Evolutionary conservation across 1,284 basidiomycete species (phyloP).

Genomic region (Cryptococcus sp.): DNA sequence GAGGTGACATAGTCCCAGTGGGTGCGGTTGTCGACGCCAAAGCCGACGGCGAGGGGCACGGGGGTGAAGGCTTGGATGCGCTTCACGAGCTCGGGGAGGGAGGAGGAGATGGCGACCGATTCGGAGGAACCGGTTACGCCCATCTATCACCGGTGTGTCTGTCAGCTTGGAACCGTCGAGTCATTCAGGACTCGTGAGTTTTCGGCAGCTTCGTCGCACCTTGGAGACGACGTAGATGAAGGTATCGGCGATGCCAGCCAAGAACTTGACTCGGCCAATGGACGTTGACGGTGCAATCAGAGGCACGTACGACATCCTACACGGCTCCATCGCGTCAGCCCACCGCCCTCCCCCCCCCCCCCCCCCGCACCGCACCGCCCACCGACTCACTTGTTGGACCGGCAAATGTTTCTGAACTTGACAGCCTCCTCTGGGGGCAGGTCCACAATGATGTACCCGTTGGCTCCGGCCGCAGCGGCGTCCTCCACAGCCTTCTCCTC

Average conservation of each 20-base stretch:
- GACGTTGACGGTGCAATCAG: conserved; percentile 93
- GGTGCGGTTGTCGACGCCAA: conserved; percentile 87
- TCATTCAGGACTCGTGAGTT: background rate
- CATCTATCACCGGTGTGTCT: conserved; percentile 61
- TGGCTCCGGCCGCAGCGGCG: conserved; percentile 82
- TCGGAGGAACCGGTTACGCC: conserved; percentile 92
- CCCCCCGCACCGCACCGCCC: conserved; percentile 1
- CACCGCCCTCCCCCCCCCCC: background rate
- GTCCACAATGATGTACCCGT: conserved; percentile 97
- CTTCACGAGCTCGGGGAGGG: conserved; percentile 72
- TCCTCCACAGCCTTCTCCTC: conserved; percentile 90
- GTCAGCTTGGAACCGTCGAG: background rate
- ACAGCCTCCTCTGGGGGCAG: conserved; percentile 95
- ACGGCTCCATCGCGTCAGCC: background rate
- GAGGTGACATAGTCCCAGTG: conserved; percentile 83
- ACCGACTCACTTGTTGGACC: conserved; percentile 64
- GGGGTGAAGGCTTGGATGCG: conserved; percentile 68
- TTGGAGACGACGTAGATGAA: conserved; percentile 98
- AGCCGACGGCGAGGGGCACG: conserved; percentile 90
- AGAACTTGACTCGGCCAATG: conserved; percentile 79
- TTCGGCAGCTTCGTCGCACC: conserved; percentile 52
- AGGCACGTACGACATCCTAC: conserved; percentile 93
- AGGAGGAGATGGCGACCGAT: conserved; percentile 65
- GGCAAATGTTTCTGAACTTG: conserved; percentile 83
- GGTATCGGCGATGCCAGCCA: conserved; percentile 87